phyloP scores from a whole-genome alignment of 1,139 yeast species.

The Suhomyces bolitotheri region DNA sequence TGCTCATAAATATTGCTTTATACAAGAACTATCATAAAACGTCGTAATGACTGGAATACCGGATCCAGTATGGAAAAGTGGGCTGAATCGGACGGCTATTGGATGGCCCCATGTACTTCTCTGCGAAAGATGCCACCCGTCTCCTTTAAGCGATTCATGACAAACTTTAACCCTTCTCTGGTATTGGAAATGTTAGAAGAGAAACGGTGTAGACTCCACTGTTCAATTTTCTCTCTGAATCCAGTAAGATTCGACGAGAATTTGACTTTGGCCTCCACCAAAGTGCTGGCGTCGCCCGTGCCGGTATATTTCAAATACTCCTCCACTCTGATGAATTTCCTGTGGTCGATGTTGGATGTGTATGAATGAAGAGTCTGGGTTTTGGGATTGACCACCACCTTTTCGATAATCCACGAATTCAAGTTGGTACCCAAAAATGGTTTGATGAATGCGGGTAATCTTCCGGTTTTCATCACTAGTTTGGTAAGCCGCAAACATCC shows the following conservation, averaged over 20 bases:
- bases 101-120: constrained; percentile 7
- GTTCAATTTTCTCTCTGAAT: constrained; percentile 72
- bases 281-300: constrained; percentile 20
- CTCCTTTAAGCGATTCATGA: constrained; percentile 56
- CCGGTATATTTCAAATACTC: constrained; percentile 61
- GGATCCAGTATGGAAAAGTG: background rate
- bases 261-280: constrained; percentile 47
- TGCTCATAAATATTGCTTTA: too few relatives aligned
- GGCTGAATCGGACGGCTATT: background rate
- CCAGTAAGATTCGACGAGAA: constrained; percentile 74
- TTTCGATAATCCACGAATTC: constrained; percentile 84
- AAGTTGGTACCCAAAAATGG: constrained; percentile 75
- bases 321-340: constrained; percentile 74
- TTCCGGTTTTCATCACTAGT: constrained; percentile 75
- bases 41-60: constrained; percentile 4
- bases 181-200: constrained; percentile 66
- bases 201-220: constrained; percentile 76
- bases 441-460: constrained; percentile 76
- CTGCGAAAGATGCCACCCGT: constrained; percentile 15
- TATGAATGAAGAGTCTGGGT: constrained; percentile 61
- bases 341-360: constrained; percentile 85
- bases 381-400: constrained; percentile 69
- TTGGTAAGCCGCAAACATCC: constrained; percentile 76
- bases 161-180: constrained; percentile 72
- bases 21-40: constrained; percentile 10